Evolutionary conservation across 2,329 filamentous ascomycete species (phyloP), one percentile per base, ranked within the genome.

Genomic region (Aspergillus intermedius): DNA sequence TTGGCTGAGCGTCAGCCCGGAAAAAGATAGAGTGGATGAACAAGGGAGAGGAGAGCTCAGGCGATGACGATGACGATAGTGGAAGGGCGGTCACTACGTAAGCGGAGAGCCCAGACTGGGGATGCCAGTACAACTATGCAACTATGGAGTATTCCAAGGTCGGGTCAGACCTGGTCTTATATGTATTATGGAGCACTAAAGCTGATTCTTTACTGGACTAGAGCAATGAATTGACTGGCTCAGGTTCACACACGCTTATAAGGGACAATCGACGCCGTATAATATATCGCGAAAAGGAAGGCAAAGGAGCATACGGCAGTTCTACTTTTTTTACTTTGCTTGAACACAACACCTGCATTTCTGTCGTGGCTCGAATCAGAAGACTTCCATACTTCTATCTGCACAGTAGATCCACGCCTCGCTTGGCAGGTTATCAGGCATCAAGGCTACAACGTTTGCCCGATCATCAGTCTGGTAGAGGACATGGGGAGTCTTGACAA

Each of bases 311-410:
- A 30, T 4, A 30, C 25, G 4, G 25, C 10, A 12, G 25, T 30
- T 30, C 25, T 30, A 30, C 25, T 5, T 12, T 4, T 4, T 12
- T 12, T 30, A 30, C 25, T 30, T 12, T 30, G 9, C 25, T 30
- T 30, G 10, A 12, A 12, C 10, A 30, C 25, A 30, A 40, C 37
- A 21, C 17, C 15, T 40, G 17, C 37, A 40, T 35, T 17, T 19
- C 8, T 17, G 19, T 43, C 23, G 41, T 43, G 41, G 41, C 41
- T 25, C 41, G 41, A 43, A 43, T 43, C 41, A 43, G 41, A 42
- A 13, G 3, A 42, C 7, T 9, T 40, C 17, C 22, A 25, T 25
- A 42, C 7, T 9, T 40, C 17, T 13, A 25, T 25, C 41, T 23
- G 21, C 35, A 39, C 13, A 42, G 41, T 25, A 13, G 21, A 25